Conservation (phyloP, 345 rosid genomes). For the Zanthoxylum bungeanum region DNA sequence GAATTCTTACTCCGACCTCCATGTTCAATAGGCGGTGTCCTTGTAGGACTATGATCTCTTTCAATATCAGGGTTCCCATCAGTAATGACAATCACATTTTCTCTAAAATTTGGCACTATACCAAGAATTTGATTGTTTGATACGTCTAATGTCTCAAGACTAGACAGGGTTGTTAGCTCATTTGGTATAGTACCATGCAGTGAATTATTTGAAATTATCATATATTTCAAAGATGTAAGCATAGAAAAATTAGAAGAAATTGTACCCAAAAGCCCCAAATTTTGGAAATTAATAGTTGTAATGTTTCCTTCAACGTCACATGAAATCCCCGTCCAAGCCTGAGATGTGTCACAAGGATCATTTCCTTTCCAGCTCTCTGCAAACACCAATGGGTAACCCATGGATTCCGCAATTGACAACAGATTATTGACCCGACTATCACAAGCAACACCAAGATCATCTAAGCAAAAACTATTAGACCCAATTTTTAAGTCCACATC, state of each 20-base stretch:
- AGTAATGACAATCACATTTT: constrained; percentile 20
- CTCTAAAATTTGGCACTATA: constrained; percentile 29
- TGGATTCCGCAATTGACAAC: constrained; percentile 26
- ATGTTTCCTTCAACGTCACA: constrained; percentile 36
- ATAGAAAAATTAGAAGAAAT: constrained; percentile 45
- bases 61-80: constrained; percentile 46
- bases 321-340: constrained; percentile 44
- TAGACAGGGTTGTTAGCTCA: constrained; percentile 35
- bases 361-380: constrained; percentile 42
- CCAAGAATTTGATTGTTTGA: constrained; percentile 46
- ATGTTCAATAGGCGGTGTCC: background rate
- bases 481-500: constrained; percentile 15
- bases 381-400: constrained; percentile 33
- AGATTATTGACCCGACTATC: constrained; percentile 33
- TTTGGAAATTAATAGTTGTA: constrained; percentile 33
- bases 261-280: constrained; percentile 45
- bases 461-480: constrained; percentile 8
- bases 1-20: background rate
- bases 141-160: constrained; percentile 39
- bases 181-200: constrained; percentile 51
- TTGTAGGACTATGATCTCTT: constrained; percentile 21
- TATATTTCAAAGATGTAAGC: constrained; percentile 30
- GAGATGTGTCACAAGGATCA: constrained; percentile 39
- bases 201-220: constrained; percentile 42
- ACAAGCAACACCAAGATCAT: constrained; percentile 32